Base-by-base conservation (phyloP, 169 alveolate genomes). In the Cryptosporidium canis region DNA sequence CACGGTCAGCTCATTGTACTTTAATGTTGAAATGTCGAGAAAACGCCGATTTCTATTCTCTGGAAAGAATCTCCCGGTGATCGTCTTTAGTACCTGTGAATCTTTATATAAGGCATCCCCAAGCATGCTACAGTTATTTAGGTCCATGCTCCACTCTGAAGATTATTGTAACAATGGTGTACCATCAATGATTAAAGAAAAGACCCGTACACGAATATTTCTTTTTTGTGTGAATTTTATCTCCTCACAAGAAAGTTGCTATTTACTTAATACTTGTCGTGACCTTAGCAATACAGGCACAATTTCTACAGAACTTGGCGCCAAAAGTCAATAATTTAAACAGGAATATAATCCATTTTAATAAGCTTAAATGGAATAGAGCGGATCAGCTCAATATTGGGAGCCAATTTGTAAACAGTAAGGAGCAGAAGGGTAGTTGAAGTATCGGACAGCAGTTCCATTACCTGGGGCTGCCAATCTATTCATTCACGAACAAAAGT, bases 11-110 rank as follows among this genome's bases (percentile, higher is more conserved):
- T 61, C 72, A 33, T 63, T 39, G 45, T 41, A 12, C 33, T 43
- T 77, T 45, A 77, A 37, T 39, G 55, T 27, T 7, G 71, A 55
- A 58, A 77, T 58, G 31, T 77, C 87, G 21, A 21, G 68, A 45
- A 21, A 37, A 1, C 29, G 33, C 18, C 63, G n/a, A 27, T 66
- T 66, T 39, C 41, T 41, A n/a, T 77, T 41, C 9, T 7, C 9
- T 44, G 87, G 87, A 33, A 77, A 77, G 66, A 77, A 77, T 45
- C 27, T 77, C 6, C 87, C 87, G n/a, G 87, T 58, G 27, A 77
- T 37, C 7, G 61, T 48, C 12, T 61, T 44, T 24, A 37, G 9
- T 37, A 77, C 39, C n/a, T 21, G 8, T 39, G 71, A 77, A 45
- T 63, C 47, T n/a, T 9, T 43, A 35, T 39, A 56, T 6, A 77